Evolutionary conservation across 108 stramenopile genomes (phyloP).

Genomic region (Nitzschia sp.): DNA sequence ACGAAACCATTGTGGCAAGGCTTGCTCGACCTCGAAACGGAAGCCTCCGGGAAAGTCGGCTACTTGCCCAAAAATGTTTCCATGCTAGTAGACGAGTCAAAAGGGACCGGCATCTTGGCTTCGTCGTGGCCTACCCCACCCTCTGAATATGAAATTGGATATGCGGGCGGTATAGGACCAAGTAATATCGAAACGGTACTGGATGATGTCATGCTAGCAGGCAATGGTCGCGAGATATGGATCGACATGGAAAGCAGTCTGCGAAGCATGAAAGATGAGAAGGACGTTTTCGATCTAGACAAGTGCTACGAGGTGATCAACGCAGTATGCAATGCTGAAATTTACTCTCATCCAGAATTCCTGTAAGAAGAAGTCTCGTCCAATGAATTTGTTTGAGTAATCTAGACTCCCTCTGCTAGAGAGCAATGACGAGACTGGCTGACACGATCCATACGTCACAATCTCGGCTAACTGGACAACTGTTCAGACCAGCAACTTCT

Average conservation of each 20-base stretch:
- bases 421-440: no score
- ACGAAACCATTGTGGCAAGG: conserved; percentile 83
- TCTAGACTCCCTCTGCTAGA: no score
- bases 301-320: conserved; percentile 76
- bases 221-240: conserved; percentile 56
- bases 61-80: conserved; percentile 59
- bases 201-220: conserved; percentile 43
- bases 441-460: no score
- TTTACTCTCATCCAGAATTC: conserved; percentile 44
- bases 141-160: conserved; percentile 57
- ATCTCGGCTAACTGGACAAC: no score
- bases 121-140: conserved; percentile 42
- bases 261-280: conserved; percentile 58
- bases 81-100: conserved; percentile 84
- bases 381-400: no score
- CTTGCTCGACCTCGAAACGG: conserved; percentile 27
- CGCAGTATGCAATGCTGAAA: conserved; percentile 50
- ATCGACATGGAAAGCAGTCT: conserved; percentile 91
- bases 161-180: conserved; percentile 92
- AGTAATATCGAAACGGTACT: conserved; percentile 61
- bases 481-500: no score
- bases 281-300: conserved; percentile 77
- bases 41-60: conserved; percentile 3
- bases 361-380: no score
- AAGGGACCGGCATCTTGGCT: conserved; percentile 73